phyloP scores from a whole-genome alignment of 352 stramenopile genomes.

The Globisporangium camurandrum region DNA sequence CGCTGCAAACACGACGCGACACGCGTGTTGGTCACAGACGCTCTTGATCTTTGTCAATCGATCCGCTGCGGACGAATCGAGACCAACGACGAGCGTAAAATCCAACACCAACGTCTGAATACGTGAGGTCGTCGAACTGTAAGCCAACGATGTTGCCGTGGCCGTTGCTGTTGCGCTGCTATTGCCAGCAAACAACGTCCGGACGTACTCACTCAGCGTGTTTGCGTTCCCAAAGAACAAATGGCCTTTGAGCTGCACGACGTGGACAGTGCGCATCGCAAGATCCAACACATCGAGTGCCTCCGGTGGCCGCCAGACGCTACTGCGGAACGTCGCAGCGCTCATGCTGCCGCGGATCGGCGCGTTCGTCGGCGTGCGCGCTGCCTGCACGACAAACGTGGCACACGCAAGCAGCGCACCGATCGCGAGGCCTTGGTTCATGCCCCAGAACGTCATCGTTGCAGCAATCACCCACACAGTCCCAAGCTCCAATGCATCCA shows the following conservation, averaged over 20 bases:
- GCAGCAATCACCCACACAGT: constrained; percentile 88
- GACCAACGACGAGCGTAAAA: constrained; percentile 88
- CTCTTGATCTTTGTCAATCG: constrained; percentile 76
- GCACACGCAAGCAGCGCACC: constrained; percentile 83
- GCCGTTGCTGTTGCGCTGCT: too few relatives aligned
- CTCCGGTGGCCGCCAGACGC: constrained; percentile 55
- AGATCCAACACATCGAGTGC: constrained; percentile 77
- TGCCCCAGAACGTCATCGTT: constrained; percentile 90
- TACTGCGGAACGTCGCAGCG: constrained; percentile 84
- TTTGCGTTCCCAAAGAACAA: constrained; percentile 91
- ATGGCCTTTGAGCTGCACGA: constrained; percentile 68
- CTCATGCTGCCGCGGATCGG: constrained; percentile 89
- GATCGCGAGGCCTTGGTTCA: constrained; percentile 87
- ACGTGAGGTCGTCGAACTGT: constrained; percentile 1
- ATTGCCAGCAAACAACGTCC: constrained; percentile 68
- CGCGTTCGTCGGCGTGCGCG: constrained; percentile 71
- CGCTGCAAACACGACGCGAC: constrained; percentile 63
- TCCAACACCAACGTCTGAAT: constrained; percentile 83
- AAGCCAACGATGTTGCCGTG: too few relatives aligned
- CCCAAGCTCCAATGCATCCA: constrained; percentile 86
- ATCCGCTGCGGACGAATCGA: constrained; percentile 84
- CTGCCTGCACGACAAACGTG: constrained; percentile 88
- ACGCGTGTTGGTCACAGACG: constrained; percentile 56
- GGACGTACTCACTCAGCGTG: constrained; percentile 84
- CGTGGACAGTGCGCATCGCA: constrained; percentile 76